phyloP scores from a whole-genome alignment of 2,329 filamentous ascomycete species.

The Ophidiomyces ophidiicola region DNA sequence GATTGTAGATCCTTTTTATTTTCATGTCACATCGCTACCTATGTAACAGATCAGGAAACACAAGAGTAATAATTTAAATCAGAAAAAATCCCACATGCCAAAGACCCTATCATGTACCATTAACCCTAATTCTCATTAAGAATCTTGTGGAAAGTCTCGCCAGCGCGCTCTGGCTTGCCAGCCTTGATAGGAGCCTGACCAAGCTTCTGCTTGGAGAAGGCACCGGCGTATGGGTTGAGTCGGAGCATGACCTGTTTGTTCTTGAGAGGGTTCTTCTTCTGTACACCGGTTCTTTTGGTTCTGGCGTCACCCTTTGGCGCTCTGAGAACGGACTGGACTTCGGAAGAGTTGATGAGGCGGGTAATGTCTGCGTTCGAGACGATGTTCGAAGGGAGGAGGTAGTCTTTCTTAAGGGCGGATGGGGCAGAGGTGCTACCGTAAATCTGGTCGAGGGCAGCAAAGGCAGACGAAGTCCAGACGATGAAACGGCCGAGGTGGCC shows the following conservation, averaged over 20 bases:
- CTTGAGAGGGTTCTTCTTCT: slow-evolving; percentile 99
- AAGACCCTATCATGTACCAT: slow-evolving; percentile 16
- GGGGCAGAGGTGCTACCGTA: slow-evolving; percentile 87
- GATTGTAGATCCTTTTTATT: slow-evolving; percentile 13
- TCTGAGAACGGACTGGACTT: slow-evolving; percentile 91
- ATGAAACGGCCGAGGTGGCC: slow-evolving; percentile 98
- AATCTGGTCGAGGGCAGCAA: slow-evolving; percentile 91
- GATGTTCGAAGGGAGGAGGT: slow-evolving; percentile 84
- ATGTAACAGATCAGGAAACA: slow-evolving; percentile 7
- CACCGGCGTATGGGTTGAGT: slow-evolving; percentile 93
- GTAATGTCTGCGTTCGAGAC: slow-evolving; percentile 89
- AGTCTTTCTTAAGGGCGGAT: slow-evolving; percentile 96
- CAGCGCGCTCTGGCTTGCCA: slow-evolving; percentile 48
- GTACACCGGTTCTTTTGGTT: slow-evolving; percentile 80
- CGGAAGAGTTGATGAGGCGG: slow-evolving; percentile 98
- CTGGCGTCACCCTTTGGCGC: slow-evolving; percentile 78
- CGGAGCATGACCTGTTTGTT: slow-evolving; percentile 99
- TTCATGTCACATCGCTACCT: slow-evolving; percentile 8
- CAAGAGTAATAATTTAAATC: slow-evolving; percentile 16
- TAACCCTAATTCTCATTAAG: slow-evolving; percentile 40
- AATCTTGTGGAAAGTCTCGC: slow-evolving; percentile 42
- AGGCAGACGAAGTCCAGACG: slow-evolving; percentile 95
- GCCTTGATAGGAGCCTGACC: slow-evolving; percentile 55
- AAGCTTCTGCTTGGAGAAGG: slow-evolving; percentile 76
- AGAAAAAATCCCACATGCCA: slow-evolving; percentile 14